Conservation (phyloP, 768 basidiomycete genomes). For the Dioszegia hungarica region DNA sequence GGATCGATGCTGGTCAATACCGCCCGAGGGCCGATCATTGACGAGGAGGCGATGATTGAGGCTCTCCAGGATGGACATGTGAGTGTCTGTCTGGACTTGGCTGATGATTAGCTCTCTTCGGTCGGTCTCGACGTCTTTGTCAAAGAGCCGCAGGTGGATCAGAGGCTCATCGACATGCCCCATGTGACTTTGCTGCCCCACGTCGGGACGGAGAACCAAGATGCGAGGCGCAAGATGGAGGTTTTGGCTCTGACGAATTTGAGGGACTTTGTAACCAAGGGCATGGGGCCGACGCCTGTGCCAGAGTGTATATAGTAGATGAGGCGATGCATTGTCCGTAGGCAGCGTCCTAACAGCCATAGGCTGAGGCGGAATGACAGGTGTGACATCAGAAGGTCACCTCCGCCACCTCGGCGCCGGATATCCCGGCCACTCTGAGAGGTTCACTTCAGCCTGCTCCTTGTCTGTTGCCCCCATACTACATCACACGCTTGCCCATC, state of each 20-base stretch:
- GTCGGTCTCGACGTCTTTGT: constrained; percentile 82
- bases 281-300: constrained; percentile 65
- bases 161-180: constrained; percentile 69
- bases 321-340: too few relatives aligned
- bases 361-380: too few relatives aligned
- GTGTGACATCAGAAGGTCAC: too few relatives aligned
- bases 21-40: constrained; percentile 80
- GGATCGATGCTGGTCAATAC: constrained; percentile 75
- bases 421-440: too few relatives aligned
- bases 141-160: constrained; percentile 76
- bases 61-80: constrained; percentile 68
- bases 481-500: too few relatives aligned
- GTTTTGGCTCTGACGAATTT: constrained; percentile 56
- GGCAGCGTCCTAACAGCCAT: too few relatives aligned
- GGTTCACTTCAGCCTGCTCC: too few relatives aligned
- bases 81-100: constrained; percentile 50
- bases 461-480: too few relatives aligned
- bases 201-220: constrained; percentile 57
- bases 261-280: constrained; percentile 62
- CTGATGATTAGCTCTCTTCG: constrained; percentile 1
- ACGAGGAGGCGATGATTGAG: constrained; percentile 75
- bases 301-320: constrained; percentile 53
- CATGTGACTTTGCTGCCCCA: constrained; percentile 81
- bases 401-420: too few relatives aligned
- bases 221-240: constrained; percentile 22